These are phyloP conservation scores for Bipolaris zeicola DNA, from an alignment of 2,329 filamentous ascomycete species.

Conservation along the genomic window DNA sequence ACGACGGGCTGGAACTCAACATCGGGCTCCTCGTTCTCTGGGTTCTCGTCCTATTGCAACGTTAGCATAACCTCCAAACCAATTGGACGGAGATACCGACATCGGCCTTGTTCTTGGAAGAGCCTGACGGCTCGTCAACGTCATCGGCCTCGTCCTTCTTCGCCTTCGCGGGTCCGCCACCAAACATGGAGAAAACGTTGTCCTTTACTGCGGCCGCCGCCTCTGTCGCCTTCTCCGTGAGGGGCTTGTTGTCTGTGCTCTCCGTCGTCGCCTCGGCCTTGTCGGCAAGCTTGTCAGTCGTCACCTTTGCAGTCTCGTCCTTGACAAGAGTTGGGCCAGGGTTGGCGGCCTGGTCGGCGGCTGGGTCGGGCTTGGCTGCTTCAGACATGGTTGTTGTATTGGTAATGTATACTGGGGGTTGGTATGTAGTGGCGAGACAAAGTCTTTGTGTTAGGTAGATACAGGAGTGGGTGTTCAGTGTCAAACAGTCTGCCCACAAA, in stretches of 20 bases:
- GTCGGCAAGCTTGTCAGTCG: slow-evolving; percentile 45
- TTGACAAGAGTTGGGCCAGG: slow-evolving; percentile 49
- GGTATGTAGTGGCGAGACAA: slow-evolving; percentile 9
- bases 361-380: slow-evolving; percentile 49
- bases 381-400: slow-evolving; percentile 42
- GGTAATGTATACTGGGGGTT: slow-evolving; percentile 2
- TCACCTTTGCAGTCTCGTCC: slow-evolving; percentile 54
- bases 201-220: slow-evolving; percentile 53
- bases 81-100: slow-evolving; percentile 49
- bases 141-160: slow-evolving; percentile 78
- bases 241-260: slow-evolving; percentile 58
- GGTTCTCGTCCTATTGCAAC: slow-evolving; percentile 65
- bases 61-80: slow-evolving; percentile 17
- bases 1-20: slow-evolving; percentile 98
- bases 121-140: slow-evolving; percentile 80
- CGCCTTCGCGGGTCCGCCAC: slow-evolving; percentile 95
- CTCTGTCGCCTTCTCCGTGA: slow-evolving; percentile 47
- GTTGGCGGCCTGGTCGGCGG: slow-evolving; percentile 47
- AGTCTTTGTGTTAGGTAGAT: slow-evolving; percentile 14
- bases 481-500: slow-evolving; percentile 13
- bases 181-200: slow-evolving; percentile 96
- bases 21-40: slow-evolving; percentile 89
- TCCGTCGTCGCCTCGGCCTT: slow-evolving; percentile 32
- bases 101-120: slow-evolving; percentile 60
- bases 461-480: slow-evolving; percentile 11